Percentiles rank a stretch among this genome's conserved stretches.
Evolutionary conservation across 2,329 filamentous ascomycete genomes (phyloP).

Genomic region (Trichoderma pleuroti): DNA sequence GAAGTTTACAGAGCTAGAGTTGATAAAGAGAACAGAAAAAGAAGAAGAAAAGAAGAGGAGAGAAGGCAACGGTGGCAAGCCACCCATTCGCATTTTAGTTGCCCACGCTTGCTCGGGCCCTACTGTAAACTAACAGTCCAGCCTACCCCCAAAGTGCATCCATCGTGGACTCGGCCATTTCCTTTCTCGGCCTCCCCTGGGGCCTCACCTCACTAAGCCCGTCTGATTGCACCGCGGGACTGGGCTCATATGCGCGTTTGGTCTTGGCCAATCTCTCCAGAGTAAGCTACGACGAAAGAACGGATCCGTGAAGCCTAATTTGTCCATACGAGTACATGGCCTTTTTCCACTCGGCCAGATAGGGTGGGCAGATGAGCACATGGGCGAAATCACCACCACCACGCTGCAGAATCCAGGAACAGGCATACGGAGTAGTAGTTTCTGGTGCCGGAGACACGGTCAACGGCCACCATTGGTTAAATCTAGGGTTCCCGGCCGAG

Average conservation of each 20-base stretch:
- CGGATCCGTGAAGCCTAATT: background rate
- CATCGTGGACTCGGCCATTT: constrained; percentile 23
- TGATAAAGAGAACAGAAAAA: constrained; percentile 22
- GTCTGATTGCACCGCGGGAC: background rate
- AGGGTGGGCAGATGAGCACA: background rate
- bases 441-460: background rate
- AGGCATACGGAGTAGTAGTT: constrained; percentile 32
- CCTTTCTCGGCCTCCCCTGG: constrained; percentile 23
- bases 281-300: background rate
- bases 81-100: constrained; percentile 16
- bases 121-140: constrained; percentile 10
- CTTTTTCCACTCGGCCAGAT: background rate
- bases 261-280: constrained; percentile 13
- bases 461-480: constrained; percentile 3
- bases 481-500: background rate
- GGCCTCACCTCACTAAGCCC: constrained; percentile 13
- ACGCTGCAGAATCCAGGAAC: constrained; percentile 29
- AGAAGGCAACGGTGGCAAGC: background rate
- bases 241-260: background rate
- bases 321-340: background rate
- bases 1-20: constrained; percentile 26
- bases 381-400: background rate
- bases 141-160: constrained; percentile 12
- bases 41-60: constrained; percentile 12
- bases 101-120: constrained; percentile 1